Evolutionary conservation across 2,329 filamentous ascomycete species (phyloP).

Genomic region (Verticillium tricorpus): DNA sequence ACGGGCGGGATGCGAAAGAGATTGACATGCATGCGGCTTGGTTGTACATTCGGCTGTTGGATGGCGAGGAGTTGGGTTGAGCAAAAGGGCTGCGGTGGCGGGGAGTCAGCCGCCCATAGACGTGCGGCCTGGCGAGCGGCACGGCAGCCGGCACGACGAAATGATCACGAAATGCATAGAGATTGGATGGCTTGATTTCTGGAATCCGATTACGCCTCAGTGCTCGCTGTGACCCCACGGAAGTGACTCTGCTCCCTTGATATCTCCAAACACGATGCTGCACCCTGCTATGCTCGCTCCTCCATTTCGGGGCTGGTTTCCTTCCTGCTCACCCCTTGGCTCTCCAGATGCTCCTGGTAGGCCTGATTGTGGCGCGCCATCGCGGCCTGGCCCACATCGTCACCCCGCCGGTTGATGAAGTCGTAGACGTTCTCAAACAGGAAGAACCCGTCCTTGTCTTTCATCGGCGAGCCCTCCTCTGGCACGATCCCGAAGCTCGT

Average conservation of each 20-base stretch:
- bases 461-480: slow-evolving; percentile 18
- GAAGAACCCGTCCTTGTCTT: slow-evolving; percentile 35
- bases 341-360: neutral
- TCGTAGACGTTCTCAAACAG: slow-evolving; percentile 31
- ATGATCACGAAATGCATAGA: neutral
- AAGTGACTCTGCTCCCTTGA: no score
- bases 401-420: slow-evolving; percentile 37
- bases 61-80: neutral
- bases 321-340: neutral
- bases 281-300: neutral
- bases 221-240: neutral
- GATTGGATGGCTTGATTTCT: neutral
- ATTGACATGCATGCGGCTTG: neutral
- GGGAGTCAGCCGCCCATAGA: neutral
- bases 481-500: slow-evolving; percentile 28
- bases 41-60: neutral
- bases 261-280: neutral
- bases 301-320: neutral
- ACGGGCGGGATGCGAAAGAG: neutral
- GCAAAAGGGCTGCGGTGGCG: neutral
- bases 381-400: slow-evolving; percentile 29
- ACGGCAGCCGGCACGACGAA: neutral
- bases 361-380: slow-evolving; percentile 18
- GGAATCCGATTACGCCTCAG: no score
- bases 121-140: neutral